These are phyloP conservation scores for Aechmea fasciata DNA, from an alignment of 176 grass and related monocot genomes.

Conservation along the genomic window DNA sequence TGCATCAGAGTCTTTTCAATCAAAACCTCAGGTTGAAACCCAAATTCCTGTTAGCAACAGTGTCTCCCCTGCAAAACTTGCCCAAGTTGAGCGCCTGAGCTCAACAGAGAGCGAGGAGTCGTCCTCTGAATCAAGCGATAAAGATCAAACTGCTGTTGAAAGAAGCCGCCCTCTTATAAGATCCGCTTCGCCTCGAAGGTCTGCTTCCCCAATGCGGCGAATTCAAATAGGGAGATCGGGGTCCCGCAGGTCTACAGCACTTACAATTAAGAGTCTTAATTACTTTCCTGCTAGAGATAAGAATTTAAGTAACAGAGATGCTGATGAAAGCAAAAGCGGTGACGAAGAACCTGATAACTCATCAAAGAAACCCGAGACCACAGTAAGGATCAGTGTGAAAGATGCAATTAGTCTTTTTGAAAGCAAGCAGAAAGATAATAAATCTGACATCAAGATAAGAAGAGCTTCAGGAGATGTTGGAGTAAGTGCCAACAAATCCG, in stretches of 20 bases:
- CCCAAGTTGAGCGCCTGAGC: constrained; percentile 82
- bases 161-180: constrained; percentile 78
- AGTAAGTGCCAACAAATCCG: constrained; percentile 45
- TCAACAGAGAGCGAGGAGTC: constrained; percentile 56
- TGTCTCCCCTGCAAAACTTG: constrained; percentile 81
- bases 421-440: constrained; percentile 80
- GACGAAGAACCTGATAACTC: constrained; percentile 58
- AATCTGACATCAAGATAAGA: constrained; percentile 56
- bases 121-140: constrained; percentile 45
- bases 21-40: constrained; percentile 19
- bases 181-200: constrained; percentile 88
- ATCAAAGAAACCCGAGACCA: constrained; percentile 68
- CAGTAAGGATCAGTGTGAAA: constrained; percentile 83
- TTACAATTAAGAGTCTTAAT: constrained; percentile 87
- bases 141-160: constrained; percentile 59
- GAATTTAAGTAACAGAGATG: constrained; percentile 55
- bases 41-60: constrained; percentile 27
- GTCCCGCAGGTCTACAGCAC: constrained; percentile 76
- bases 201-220: constrained; percentile 94
- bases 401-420: constrained; percentile 96
- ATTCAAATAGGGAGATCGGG: constrained; percentile 96
- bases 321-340: constrained; percentile 45
- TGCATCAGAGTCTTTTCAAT: constrained; percentile 16
- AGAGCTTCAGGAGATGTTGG: constrained; percentile 49
- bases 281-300: constrained; percentile 81